Conservation (phyloP, 495 filamentous ascomycete species). For the Rusavskia elegans region DNA sequence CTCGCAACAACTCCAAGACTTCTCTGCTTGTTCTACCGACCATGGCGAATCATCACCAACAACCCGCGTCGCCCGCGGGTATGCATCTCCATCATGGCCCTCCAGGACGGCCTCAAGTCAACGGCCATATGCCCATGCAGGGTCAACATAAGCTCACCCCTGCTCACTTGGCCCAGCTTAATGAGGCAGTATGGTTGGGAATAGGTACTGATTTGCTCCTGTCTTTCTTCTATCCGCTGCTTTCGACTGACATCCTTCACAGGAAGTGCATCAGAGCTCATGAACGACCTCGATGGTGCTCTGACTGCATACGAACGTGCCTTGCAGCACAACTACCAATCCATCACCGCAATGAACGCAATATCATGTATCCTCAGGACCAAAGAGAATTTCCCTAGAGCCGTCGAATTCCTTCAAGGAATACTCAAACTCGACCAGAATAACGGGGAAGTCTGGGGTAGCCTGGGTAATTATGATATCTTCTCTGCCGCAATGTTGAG, state of each 20-base stretch:
- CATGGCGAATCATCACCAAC: slow-evolving; percentile 25
- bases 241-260: slow-evolving; percentile 8
- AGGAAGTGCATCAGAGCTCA: slow-evolving; percentile 77
- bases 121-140: slow-evolving; percentile 37
- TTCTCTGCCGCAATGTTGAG: slow-evolving; percentile 7
- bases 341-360: slow-evolving; percentile 83
- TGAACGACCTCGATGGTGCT: slow-evolving; percentile 79
- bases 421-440: slow-evolving; percentile 78
- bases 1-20: too few relatives aligned
- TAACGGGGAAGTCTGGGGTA: slow-evolving; percentile 95
- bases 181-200: slow-evolving; percentile 85
- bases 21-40: background rate
- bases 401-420: slow-evolving; percentile 80
- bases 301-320: slow-evolving; percentile 80
- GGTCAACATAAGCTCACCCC: slow-evolving; percentile 38
- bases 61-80: slow-evolving; percentile 35
- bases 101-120: slow-evolving; percentile 32
- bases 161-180: slow-evolving; percentile 47
- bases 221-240: background rate
- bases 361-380: slow-evolving; percentile 82
- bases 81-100: slow-evolving; percentile 32
- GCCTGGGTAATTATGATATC: slow-evolving; percentile 47
- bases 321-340: slow-evolving; percentile 72
- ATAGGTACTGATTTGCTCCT: slow-evolving; percentile 48
- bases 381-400: slow-evolving; percentile 85